These are phyloP conservation scores for Wickerhamiella slavikovae DNA, from an alignment of 805 yeast species.

Conservation along the genomic window DNA sequence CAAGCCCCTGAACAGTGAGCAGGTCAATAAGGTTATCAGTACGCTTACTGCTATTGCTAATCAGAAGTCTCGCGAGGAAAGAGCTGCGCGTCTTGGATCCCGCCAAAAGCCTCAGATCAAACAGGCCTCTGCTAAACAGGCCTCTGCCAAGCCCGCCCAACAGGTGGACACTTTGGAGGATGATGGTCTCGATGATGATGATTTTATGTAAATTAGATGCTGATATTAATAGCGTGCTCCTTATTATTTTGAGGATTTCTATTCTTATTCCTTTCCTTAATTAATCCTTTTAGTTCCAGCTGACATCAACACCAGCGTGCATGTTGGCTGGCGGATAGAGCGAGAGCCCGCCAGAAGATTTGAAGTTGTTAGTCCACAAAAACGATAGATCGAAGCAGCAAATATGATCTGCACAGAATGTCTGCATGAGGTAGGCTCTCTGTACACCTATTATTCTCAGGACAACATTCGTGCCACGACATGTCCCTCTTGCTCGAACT, in stretches of 20 bases:
- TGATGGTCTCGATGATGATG: conserved; percentile 22
- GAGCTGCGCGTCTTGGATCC: conserved; percentile 74
- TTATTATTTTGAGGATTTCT: no score
- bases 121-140: conserved; percentile 46
- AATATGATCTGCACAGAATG: conserved; percentile 83
- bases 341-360: no score
- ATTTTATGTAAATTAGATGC: conserved; percentile 19
- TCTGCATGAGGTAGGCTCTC: conserved; percentile 36
- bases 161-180: conserved; percentile 28
- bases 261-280: no score
- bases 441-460: conserved; percentile 54
- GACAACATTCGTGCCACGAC: conserved; percentile 62
- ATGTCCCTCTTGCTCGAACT: conserved; percentile 47
- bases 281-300: no score
- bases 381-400: no score
- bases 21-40: conserved; percentile 64
- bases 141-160: conserved; percentile 21
- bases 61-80: conserved; percentile 77
- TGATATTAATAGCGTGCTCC: no score
- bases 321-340: no score
- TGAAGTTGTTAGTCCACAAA: no score
- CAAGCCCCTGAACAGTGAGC: conserved; percentile 64
- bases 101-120: conserved; percentile 80
- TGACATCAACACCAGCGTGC: no score
- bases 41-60: conserved; percentile 64